A percentile compares a stretch with the other conserved stretches of the same genome.
These are phyloP conservation scores for Stygiomarasmius scandens DNA, from an alignment of 1,284 basidiomycete species.

Conservation along the genomic window DNA sequence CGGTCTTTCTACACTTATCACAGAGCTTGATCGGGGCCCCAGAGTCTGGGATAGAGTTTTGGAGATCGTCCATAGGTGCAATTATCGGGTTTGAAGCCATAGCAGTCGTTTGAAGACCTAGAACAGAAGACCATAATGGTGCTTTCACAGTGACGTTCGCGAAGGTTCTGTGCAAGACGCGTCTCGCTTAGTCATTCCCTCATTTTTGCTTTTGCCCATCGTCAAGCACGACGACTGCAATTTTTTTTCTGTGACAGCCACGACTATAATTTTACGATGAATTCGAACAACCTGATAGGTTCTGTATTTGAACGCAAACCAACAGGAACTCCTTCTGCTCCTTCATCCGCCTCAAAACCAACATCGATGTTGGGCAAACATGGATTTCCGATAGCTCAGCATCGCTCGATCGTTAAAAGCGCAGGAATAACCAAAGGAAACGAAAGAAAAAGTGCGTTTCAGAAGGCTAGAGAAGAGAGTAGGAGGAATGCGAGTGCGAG, in stretches of 20 bases:
- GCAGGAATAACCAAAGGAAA: not conserved
- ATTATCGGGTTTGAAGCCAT: constrained; percentile 5
- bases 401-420: constrained; percentile 46
- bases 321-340: constrained; percentile 29
- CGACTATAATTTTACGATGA: not conserved
- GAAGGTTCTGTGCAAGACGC: too few relatives aligned
- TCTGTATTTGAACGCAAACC: constrained; percentile 61
- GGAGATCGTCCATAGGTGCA: constrained; percentile 11
- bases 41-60: constrained; percentile 10
- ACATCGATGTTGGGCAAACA: constrained; percentile 30
- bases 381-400: constrained; percentile 64
- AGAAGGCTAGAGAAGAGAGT: constrained; percentile 44
- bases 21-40: constrained; percentile 7
- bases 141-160: too few relatives aligned
- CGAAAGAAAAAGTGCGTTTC: constrained; percentile 57
- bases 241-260: too few relatives aligned
- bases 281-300: constrained; percentile 45
- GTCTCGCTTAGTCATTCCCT: too few relatives aligned
- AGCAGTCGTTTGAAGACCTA: too few relatives aligned
- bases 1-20: constrained; percentile 3
- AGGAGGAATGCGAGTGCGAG: constrained; percentile 7
- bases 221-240: too few relatives aligned
- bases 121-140: too few relatives aligned
- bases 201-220: too few relatives aligned
- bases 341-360: constrained; percentile 22